Conservation (phyloP, 2,329 filamentous ascomycete genomes). For the Pseudocercospora musae region DNA sequence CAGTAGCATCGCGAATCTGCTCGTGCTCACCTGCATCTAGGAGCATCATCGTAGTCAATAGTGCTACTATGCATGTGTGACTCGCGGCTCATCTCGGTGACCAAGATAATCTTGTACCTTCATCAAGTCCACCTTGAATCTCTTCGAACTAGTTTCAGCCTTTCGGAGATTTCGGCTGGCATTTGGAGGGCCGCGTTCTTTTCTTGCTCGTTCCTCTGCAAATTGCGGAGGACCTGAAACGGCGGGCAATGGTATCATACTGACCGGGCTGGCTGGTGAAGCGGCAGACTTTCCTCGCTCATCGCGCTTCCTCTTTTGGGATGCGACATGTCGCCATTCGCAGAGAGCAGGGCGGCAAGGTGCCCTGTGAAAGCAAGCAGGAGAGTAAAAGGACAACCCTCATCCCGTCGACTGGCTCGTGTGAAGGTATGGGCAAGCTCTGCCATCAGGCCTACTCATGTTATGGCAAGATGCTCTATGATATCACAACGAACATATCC, state of each 20-base stretch:
- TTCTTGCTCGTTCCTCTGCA: background rate
- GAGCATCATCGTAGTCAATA: conserved; percentile 1
- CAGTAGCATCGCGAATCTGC: background rate
- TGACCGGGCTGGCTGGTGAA: background rate
- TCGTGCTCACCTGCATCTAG: background rate
- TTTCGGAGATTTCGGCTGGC: background rate
- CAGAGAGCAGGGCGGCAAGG: background rate
- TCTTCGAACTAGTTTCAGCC: background rate
- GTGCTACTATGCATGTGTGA: background rate
- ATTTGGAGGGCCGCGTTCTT: background rate
- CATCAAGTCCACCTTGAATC: background rate
- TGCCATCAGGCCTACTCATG: background rate
- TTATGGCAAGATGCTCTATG: background rate
- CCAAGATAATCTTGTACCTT: background rate
- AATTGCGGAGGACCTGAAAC: background rate
- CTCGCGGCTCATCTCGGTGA: background rate
- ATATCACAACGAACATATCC: background rate
- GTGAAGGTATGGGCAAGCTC: background rate
- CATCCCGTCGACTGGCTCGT: background rate
- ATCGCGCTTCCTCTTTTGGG: background rate
- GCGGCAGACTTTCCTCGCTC: background rate
- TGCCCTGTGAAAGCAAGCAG: background rate
- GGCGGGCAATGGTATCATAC: background rate
- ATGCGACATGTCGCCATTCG: background rate
- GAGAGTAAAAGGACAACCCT: background rate